Evolutionary conservation across 306 rosid species (phyloP), one percentile per base, ranked within the genome.

Genomic region (Vigna radiata): DNA sequence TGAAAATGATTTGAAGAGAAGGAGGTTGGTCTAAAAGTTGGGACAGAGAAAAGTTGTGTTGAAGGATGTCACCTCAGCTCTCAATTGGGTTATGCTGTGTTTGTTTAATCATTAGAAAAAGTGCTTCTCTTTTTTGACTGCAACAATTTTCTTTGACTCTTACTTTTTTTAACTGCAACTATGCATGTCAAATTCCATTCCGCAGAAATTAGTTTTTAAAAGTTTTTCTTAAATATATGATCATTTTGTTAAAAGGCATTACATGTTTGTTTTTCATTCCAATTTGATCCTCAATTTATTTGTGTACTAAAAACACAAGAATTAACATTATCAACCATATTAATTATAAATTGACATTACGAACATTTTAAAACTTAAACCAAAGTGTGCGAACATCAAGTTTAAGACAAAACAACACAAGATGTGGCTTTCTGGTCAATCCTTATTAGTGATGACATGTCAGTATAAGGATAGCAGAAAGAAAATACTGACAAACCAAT

Each of bases 401-500:
- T 9, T 43, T 0, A 43, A 43, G 14, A 7, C 48, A 43, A 43
- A 44, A 44, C 15, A 12, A 44, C 16, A 44, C 49, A 44, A 44
- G 16, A 44, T 44, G 69, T 65, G 33, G 52, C 43, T 18, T 52
- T 63, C 52, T 44, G 27, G 14, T 73, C 33, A 44, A 65, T 55
- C 79, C 39, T 21, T 46, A 16, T 43, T 43, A 33, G n/a, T 9
- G 18, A 52, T 39, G 39, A 52, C 29, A 65, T 29, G 37, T 50
- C 23, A 55, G n/a, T 13, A 68, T 4, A 29, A 2, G 29, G 58
- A 67, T 47, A 39, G 6, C 25, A 74, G 56, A 74, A 80, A 48
- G 64, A 58, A 80, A 47, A 55, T 1, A 50, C 17, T 36, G 66
- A 75, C 54, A 74, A 60, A 68, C 53, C 53, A 33, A 53, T 2